Evolutionary conservation across 2,329 filamentous ascomycete species (phyloP), one percentile per base, ranked within the genome.

Genomic region (Lojkania enalia): DNA sequence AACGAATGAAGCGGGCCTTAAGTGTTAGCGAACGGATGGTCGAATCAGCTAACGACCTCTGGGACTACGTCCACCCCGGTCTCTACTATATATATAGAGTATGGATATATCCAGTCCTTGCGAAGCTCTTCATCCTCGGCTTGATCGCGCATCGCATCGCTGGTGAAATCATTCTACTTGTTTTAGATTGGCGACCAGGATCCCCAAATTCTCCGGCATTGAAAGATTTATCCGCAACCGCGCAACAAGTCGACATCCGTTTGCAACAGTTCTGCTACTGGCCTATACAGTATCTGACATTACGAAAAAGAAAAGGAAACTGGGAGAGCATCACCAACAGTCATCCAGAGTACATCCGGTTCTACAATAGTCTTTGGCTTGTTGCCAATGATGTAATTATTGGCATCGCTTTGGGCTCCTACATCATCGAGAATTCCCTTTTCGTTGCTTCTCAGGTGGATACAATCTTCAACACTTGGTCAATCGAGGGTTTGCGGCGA

Each of bases 311-410:
- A 29, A 95, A 95, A 64, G 84, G 86, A 51, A 90, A 95, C 58
- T 97, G 94, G 92, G 88, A 90, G 46, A 97, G 92, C 66, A 87
- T 97, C 43, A 96, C 91, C 0, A 94, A 87, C 36, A 96, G 87
- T 59, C 92, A 99, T 69, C 90, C 92, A 0, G 94, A 99, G 69
- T 99, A 99, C 68, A 99, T 99, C 55, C 87, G 94, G 13, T 99
- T 99, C 71, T 99, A 97, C 74, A 99, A 99, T 69, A 96, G 90
- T 62, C 76, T 99, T 3, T 99, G 94, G 94, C 86, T 99, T 6
- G 94, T 99, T 16, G 91, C 91, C 20, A 99, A 99, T 73, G 94
- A 99, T 72, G 87, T 99, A 35, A 99, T 99, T 54, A 97, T 99
- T 48, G 95, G 94, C 19, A 96, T 99, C 55, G 94, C 94, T 1